Evolutionary conservation across 2,329 filamentous ascomycete genomes (phyloP), one percentile per base, ranked within the genome.

Genomic region (Verticillium alfalfae): DNA sequence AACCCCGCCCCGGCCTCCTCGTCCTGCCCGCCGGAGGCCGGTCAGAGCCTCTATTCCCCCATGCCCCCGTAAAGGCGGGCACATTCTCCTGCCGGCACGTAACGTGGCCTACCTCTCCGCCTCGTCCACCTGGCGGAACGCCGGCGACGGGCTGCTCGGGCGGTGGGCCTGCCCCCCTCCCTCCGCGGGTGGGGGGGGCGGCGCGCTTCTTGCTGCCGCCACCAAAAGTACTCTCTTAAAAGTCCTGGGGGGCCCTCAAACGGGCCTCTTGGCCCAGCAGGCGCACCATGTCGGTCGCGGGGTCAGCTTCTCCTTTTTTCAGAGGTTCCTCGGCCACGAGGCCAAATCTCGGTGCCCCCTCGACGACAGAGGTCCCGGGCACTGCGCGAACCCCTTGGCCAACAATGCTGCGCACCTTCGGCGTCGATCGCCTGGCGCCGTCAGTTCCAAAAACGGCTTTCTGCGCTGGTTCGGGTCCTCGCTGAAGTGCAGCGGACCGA

Each of bases 371-470:
- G 85, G 56, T 91, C 86, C 71, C 86, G 88, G 88, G 82, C 95
- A 99, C 76, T 95, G 89, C 75, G 90, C 86, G 82, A 99, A 97
- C 1, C 95, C 95, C 73, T 95, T 87, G 66, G 66, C 96, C 92
- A 60, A 99, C 88, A 68, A 99, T 96, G 60, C 92, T 86, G 67
- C 92, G 88, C 65, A 99, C 94, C 78, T 99, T 99, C 95, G 52
- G 83, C 78, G 73, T 99, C 95, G 73, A 99, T 99, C 67, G 89
- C 89, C 73, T 93, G 91, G 91, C 18, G 93, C 95, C 2, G 95
- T 99, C 60, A 92, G 84, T 79, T 99, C 95, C 26, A 92, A 94
- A 78, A 98, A 99, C 0, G 95, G 95, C 81, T 99, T 99, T 99
- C 73, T 93, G 88, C 63, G 78, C 71, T 91, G 88, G 73, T 91